Evolutionary conservation across 768 basidiomycete species (phyloP).

Genomic region (Termitomyces sp.): DNA sequence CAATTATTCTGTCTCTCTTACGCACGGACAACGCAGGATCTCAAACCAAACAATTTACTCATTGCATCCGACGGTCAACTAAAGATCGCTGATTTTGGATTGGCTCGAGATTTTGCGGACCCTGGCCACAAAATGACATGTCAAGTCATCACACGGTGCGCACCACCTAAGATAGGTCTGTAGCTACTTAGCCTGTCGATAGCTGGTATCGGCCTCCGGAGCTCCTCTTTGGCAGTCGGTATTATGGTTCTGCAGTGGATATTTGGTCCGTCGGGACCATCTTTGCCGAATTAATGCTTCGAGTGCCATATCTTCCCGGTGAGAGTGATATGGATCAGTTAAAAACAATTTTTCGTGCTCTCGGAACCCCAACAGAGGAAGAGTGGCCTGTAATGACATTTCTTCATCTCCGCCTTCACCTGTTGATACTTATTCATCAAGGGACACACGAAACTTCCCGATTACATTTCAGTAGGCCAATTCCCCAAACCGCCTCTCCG

Average conservation of each 20-base stretch:
- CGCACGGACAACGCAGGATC: conserved; percentile 51
- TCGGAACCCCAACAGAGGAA: conserved; percentile 94
- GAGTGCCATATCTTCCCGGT: conserved; percentile 92
- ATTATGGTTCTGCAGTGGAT: conserved; percentile 90
- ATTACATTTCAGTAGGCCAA: conserved; percentile 82
- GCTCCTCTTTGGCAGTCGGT: conserved; percentile 83
- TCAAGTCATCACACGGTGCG: conserved; percentile 94
- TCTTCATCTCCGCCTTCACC: not conserved
- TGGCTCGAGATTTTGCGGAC: conserved; percentile 94
- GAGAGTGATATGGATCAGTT: conserved; percentile 97
- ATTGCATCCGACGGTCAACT: conserved; percentile 86
- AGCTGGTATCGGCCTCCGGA: conserved; percentile 99
- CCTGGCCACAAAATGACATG: conserved; percentile 96
- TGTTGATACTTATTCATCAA: conserved; percentile 21
- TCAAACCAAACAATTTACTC: conserved; percentile 98
- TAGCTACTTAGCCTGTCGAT: conserved; percentile 1
- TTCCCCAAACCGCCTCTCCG: conserved; percentile 80
- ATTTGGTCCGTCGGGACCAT: conserved; percentile 98
- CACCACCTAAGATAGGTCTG: conserved; percentile 3
- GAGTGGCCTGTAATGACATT: conserved; percentile 83
- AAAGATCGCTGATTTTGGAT: conserved; percentile 98
- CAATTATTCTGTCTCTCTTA: not conserved
- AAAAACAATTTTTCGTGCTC: conserved; percentile 88
- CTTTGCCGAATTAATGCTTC: conserved; percentile 94
- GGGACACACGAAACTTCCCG: conserved; percentile 89